Evolutionary conservation across 2,329 filamentous ascomycete species (phyloP).

Genomic region (Fusarium sp.): DNA sequence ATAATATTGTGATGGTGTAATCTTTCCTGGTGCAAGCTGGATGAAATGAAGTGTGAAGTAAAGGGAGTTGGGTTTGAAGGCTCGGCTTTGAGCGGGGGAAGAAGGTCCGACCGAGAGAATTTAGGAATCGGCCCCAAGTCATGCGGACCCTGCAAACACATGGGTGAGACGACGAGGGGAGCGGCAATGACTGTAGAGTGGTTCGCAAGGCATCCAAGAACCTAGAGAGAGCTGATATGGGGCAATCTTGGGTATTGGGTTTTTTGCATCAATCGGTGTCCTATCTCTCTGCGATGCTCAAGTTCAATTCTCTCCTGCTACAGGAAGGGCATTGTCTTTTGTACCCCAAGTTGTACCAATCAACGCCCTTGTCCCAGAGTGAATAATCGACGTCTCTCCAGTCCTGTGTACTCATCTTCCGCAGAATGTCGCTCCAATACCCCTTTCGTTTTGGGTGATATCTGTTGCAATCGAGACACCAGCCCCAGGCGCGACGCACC

Average conservation of each 20-base stretch:
- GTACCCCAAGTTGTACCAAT: slow-evolving; percentile 27
- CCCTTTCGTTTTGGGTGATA: slow-evolving; percentile 36
- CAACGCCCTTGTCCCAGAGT: slow-evolving; percentile 19
- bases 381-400: slow-evolving; percentile 19
- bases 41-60: background rate
- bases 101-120: background rate
- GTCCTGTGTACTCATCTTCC: background rate
- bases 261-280: background rate
- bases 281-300: background rate
- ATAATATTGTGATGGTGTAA: background rate
- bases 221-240: background rate
- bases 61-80: background rate
- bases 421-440: slow-evolving; percentile 31
- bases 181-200: background rate
- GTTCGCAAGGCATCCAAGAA: background rate
- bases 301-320: slow-evolving; percentile 10
- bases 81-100: background rate
- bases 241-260: background rate
- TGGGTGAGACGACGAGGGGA: background rate
- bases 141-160: background rate
- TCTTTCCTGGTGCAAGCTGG: background rate
- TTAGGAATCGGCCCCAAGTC: background rate
- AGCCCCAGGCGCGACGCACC: slow-evolving; percentile 24
- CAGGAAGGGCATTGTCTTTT: slow-evolving; percentile 41
- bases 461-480: slow-evolving; percentile 40